A percentile compares a stretch with the other conserved stretches of the same genome.
phyloP scores from a whole-genome alignment of 75 land plant species.

The Gnetum montanum region DNA sequence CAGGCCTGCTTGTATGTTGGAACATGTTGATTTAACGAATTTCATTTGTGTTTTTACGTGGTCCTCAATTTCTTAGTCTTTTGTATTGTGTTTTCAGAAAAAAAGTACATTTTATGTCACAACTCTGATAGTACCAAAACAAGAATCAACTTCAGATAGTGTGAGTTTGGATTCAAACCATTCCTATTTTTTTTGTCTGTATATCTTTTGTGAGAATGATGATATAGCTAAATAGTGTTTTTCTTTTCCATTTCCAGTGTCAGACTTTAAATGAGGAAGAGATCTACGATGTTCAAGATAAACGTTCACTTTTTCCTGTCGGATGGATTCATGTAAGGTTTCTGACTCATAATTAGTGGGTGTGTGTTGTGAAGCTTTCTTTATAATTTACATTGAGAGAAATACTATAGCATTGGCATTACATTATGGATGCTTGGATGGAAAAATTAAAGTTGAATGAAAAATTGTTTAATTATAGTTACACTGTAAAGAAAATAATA shows the following conservation, averaged over 20 bases:
- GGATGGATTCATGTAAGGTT: constrained; percentile 99
- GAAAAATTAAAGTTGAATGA: too few species aligned
- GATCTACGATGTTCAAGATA: constrained; percentile 88
- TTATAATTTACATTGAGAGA: too few species aligned
- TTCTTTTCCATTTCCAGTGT: constrained; percentile 48
- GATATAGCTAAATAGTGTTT: not conserved
- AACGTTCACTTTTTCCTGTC: constrained; percentile 80
- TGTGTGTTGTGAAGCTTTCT: too few species aligned
- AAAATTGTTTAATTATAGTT: too few species aligned
- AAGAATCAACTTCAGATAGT: constrained; percentile 87
- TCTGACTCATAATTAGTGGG: too few species aligned
- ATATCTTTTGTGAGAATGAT: too few species aligned
- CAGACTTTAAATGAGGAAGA: constrained; percentile 97
- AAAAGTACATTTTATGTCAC: constrained; percentile 73
- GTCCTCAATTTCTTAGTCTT: not conserved
- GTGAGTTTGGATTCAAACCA: constrained; percentile 31
- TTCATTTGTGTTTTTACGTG: too few species aligned
- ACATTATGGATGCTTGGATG: not conserved
- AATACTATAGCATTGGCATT: too few species aligned
- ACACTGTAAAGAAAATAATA: too few species aligned
- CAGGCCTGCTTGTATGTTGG: constrained; percentile 68
- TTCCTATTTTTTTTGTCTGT: not conserved
- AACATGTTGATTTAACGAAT: too few species aligned
- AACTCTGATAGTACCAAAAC: constrained; percentile 88
- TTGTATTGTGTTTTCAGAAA: constrained; percentile 42